Conservation (phyloP, 345 rosid species). For the Pistacia vera region DNA sequence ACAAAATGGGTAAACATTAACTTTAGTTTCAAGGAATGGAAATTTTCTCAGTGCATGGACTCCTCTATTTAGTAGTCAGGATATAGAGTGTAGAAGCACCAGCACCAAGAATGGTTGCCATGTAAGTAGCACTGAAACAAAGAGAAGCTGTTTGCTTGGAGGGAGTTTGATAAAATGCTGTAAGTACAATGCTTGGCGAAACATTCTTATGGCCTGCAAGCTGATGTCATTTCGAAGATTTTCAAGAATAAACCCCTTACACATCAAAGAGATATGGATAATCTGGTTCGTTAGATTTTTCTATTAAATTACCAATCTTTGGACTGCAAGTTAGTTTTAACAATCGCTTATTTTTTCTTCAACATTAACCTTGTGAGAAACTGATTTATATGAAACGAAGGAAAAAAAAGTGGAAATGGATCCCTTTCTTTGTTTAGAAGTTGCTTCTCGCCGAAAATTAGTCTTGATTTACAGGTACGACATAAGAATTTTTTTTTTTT, state of each 20-base stretch:
- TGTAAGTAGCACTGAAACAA: neutral
- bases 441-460: too few relatives aligned
- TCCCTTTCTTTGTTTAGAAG: too few relatives aligned
- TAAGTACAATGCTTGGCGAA: neutral
- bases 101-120: neutral
- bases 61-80: neutral
- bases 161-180: neutral
- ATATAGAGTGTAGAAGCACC: neutral
- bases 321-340: neutral
- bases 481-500: too few relatives aligned
- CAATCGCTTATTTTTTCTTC: too few relatives aligned
- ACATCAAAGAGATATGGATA: neutral
- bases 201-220: neutral
- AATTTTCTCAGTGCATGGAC: neutral
- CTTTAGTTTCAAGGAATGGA: neutral
- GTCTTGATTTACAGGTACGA: too few relatives aligned
- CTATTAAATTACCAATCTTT: neutral
- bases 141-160: neutral
- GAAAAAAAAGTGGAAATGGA: too few relatives aligned
- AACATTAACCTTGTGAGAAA: neutral
- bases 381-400: too few relatives aligned
- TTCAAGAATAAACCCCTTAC: neutral
- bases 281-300: too few relatives aligned
- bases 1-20: neutral
- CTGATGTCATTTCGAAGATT: neutral